Percentiles rank a stretch among this genome's conserved stretches.
Conservation (phyloP, 208 protist genomes). For the Leishmania amazonensis region DNA sequence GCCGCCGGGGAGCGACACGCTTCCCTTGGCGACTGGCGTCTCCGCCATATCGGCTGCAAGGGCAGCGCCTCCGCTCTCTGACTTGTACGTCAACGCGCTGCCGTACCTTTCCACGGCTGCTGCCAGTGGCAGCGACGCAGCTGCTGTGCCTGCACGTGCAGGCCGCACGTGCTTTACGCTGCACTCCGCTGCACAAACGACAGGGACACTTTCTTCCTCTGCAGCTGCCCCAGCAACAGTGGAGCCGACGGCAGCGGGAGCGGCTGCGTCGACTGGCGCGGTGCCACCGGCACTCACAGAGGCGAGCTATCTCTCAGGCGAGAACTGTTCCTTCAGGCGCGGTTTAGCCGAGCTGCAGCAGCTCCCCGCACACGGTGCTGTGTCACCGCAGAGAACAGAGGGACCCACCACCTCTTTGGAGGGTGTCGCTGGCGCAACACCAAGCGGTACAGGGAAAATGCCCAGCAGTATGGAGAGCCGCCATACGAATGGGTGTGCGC, state of each 20-base stretch:
- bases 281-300: not conserved
- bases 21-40: not conserved
- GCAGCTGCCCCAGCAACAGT: not conserved
- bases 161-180: conserved; percentile 33
- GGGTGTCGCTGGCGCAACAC: not conserved
- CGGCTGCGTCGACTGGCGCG: not conserved
- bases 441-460: too few species aligned
- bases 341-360: not conserved
- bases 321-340: not conserved
- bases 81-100: not conserved
- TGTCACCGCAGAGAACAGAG: not conserved
- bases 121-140: not conserved
- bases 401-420: not conserved
- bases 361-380: not conserved
- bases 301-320: not conserved
- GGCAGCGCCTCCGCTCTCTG: not conserved
- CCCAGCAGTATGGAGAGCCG: not conserved
- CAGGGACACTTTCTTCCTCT: not conserved
- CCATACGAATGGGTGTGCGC: too few species aligned
- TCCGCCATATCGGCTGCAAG: not conserved
- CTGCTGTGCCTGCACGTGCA: conserved; percentile 8
- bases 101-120: not conserved
- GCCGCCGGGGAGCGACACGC: not conserved
- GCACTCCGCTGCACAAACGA: not conserved
- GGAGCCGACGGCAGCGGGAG: not conserved